phyloP scores from a whole-genome alignment of 108 stramenopile species.

The Aurantiochytrium sp. region DNA sequence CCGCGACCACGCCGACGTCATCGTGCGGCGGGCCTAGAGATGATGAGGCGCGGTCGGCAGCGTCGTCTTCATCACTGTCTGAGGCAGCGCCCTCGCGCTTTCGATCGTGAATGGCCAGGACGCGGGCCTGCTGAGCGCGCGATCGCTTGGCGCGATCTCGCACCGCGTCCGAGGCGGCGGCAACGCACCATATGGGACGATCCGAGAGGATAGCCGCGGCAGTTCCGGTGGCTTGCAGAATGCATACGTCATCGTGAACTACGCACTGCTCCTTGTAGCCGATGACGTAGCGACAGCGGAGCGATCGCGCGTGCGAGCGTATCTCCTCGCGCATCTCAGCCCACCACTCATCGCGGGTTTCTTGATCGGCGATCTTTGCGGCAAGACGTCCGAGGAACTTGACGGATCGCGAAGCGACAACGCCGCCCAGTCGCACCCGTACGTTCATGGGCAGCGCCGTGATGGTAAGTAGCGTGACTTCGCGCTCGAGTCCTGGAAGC shows the following conservation, averaged over 20 bases:
- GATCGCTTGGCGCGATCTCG: neutral
- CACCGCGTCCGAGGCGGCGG: neutral
- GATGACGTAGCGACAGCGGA: slow-evolving; percentile 86
- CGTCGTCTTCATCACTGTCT: too few relatives aligned
- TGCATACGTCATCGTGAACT: slow-evolving; percentile 90
- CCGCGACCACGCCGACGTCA: too few relatives aligned
- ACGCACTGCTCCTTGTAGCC: slow-evolving; percentile 86
- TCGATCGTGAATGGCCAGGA: neutral
- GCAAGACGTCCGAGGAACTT: slow-evolving; percentile 87
- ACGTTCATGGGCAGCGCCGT: slow-evolving; percentile 42
- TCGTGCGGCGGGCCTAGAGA: too few relatives aligned
- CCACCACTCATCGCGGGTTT: slow-evolving; percentile 94
- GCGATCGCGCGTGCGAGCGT: slow-evolving; percentile 76
- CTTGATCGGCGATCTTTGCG: slow-evolving; percentile 79
- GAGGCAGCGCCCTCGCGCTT: too few relatives aligned
- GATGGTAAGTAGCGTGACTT: neutral
- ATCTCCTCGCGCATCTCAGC: slow-evolving; percentile 90
- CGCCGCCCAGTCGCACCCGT: slow-evolving; percentile 80
- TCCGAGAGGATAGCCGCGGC: slow-evolving; percentile 58
- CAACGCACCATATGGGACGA: neutral
- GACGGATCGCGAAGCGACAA: slow-evolving; percentile 84
- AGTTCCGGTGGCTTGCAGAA: slow-evolving; percentile 87
- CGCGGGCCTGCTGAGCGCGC: neutral
- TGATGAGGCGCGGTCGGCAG: too few relatives aligned
- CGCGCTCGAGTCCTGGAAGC: neutral